Evolutionary conservation across 257 asterid species (phyloP).

Genomic region (Galeopsis tetrahit): DNA sequence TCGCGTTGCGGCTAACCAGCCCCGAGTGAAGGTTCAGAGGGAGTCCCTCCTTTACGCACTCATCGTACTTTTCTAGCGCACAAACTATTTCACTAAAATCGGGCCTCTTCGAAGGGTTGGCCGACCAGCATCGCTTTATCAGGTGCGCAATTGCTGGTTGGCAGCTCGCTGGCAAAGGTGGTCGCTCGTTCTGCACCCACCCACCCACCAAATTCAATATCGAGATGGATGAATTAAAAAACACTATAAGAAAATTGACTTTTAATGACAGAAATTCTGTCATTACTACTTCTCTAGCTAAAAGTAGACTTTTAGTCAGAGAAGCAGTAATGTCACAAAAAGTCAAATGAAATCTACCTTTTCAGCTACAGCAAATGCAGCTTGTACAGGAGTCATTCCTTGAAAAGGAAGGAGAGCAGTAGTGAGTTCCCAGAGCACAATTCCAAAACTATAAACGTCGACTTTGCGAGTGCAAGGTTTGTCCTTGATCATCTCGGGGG

Average conservation of each 20-base stretch:
- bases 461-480: slow-evolving; percentile 73
- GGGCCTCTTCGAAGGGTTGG: slow-evolving; percentile 83
- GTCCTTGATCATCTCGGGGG: slow-evolving; percentile 86
- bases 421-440: slow-evolving; percentile 85
- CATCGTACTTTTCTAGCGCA: slow-evolving; percentile 77
- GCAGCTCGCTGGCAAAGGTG: slow-evolving; percentile 89
- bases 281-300: too few relatives aligned
- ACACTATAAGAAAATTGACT: too few relatives aligned
- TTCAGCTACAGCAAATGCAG: slow-evolving; percentile 80
- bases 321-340: too few relatives aligned
- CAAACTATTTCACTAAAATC: slow-evolving; percentile 75
- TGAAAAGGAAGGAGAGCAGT: slow-evolving; percentile 78
- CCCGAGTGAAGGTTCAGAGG: slow-evolving; percentile 74
- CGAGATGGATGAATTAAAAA: too few relatives aligned
- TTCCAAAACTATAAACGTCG: slow-evolving; percentile 86
- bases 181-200: slow-evolving; percentile 77
- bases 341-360: too few relatives aligned
- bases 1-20: slow-evolving; percentile 53
- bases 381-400: slow-evolving; percentile 84
- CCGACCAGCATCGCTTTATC: slow-evolving; percentile 87
- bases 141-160: slow-evolving; percentile 86
- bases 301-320: too few relatives aligned
- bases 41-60: slow-evolving; percentile 81
- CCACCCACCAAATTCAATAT: too few relatives aligned
- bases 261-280: too few relatives aligned